Evolutionary conservation across 208 protist genomes (phyloP).

Genomic region (Wallacemonas sp.): DNA sequence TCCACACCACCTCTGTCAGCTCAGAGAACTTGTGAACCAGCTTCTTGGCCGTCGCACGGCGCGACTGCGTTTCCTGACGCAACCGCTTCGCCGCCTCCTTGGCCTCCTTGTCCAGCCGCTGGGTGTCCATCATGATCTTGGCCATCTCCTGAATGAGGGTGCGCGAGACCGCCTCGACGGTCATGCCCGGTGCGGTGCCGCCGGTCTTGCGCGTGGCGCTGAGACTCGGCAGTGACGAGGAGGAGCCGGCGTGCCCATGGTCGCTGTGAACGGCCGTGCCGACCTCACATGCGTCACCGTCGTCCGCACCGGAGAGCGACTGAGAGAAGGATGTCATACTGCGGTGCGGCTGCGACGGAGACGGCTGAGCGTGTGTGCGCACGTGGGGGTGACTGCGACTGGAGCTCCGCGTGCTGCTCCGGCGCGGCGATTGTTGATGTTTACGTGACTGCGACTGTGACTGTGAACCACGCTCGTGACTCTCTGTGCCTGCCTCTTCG

Average conservation of each 20-base stretch:
- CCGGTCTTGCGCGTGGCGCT: not conserved
- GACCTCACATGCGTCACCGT: no score
- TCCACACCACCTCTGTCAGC: slow-evolving; percentile 9
- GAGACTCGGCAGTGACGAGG: not conserved
- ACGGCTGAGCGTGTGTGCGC: not conserved
- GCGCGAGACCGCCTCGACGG: slow-evolving; percentile 13
- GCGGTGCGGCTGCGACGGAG: not conserved
- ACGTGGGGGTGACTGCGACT: not conserved
- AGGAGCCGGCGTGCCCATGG: not conserved
- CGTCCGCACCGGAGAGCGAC: not conserved
- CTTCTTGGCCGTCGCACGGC: slow-evolving; percentile 5
- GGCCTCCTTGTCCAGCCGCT: slow-evolving; percentile 10
- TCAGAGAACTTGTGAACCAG: slow-evolving; percentile 8
- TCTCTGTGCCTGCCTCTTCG: not conserved
- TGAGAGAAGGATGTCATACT: not conserved
- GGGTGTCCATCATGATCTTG: slow-evolving; percentile 14
- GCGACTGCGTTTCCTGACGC: slow-evolving; percentile 3
- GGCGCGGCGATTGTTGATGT: no score
- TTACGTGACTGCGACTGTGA: not conserved
- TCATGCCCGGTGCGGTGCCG: slow-evolving; percentile 4
- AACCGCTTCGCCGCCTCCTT: slow-evolving; percentile 1
- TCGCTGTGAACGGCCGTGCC: no score
- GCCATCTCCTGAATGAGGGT: slow-evolving; percentile 19
- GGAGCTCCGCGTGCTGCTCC: no score
- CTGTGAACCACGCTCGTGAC: not conserved